Base-by-base conservation (phyloP, 495 filamentous ascomycete genomes). In the Xylaria palmicola region DNA sequence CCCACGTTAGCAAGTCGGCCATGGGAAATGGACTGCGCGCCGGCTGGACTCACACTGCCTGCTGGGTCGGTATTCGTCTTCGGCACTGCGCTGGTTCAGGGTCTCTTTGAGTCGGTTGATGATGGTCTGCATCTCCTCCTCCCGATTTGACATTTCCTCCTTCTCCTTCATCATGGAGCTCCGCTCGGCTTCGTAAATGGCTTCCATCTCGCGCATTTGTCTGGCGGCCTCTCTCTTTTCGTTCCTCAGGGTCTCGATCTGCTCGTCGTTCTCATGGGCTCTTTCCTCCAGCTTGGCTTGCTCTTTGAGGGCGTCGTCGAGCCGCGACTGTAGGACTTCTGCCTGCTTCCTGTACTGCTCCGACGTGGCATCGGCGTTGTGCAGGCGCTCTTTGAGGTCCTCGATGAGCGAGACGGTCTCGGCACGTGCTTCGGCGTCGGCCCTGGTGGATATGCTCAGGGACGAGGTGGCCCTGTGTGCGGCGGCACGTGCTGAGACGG, bases 31-130 rank as follows among this genome's bases (percentile, higher is more conserved):
- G n/a, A 19, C 9, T 34, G 5, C n/a, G 36, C 27, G 24, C 5
- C 19, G 24, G 3, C 22, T 13, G 19, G 53, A 65, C 88, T 76
- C 83, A 93, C 90, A 86, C 70, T 88, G 85, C 68, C 89, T 82
- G 40, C 88, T 86, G 13, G 87, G 70, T 52, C 87, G 77, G 58
- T 82, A 81, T 39, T 88, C 86, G 32, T 86, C 86, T 36, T 91
- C 87, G 40, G 76, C 68, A 57, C 85, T 88, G 66, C 88, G 86
- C 74, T 93, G 90, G 36, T 86, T 86, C 47, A 96, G 77, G 12
- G 84, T 86, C 62, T 97, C 93, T 79, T 96, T 97, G 56, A 98
- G 75, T 50, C 93, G 83, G 75, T 96, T 90, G 68, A 97, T 91
- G 37, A 90, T 88, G 27, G 84, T 79, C 72, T 93, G 90, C 83